Conservation (phyloP, 31 red algal genomes). For the Porphyra umbilicalis region DNA sequence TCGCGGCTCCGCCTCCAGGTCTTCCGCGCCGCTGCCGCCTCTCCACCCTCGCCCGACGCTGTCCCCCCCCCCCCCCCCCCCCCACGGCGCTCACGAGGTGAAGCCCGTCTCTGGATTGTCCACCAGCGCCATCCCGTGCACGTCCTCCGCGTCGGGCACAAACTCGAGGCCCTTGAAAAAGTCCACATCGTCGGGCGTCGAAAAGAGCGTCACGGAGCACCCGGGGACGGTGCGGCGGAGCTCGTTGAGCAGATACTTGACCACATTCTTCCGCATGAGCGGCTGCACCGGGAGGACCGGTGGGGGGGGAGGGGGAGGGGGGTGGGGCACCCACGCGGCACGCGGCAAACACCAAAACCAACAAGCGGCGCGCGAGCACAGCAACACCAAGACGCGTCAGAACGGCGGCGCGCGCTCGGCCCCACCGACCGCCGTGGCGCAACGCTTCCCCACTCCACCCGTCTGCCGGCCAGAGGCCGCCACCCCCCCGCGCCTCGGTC, state of each 20-base stretch:
- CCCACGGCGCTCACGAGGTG: background rate
- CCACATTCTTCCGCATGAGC: slow-evolving; percentile 66
- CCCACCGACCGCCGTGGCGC: too few species aligned
- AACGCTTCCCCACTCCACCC: too few species aligned
- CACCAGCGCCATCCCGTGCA: slow-evolving; percentile 62
- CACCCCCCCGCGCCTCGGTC: too few species aligned
- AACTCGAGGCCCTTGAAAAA: slow-evolving; percentile 73
- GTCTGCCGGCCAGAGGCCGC: too few species aligned
- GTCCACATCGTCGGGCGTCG: slow-evolving; percentile 32
- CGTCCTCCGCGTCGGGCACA: slow-evolving; percentile 67
- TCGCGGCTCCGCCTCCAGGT: too few species aligned
- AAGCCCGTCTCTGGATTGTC: slow-evolving; percentile 6
- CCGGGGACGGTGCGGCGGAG: slow-evolving; percentile 53
- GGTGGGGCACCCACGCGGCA: background rate
- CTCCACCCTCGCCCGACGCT: background rate
- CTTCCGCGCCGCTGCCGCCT: too few species aligned
- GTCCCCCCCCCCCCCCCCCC: background rate
- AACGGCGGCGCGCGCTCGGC: too few species aligned
- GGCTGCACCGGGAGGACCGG: too few species aligned
- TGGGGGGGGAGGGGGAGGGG: background rate
- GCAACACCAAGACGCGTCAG: too few species aligned
- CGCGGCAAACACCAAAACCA: background rate
- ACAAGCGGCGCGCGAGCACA: too few species aligned
- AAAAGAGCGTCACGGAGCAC: slow-evolving; percentile 73
- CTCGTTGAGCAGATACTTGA: slow-evolving; percentile 67